Base-by-base conservation (phyloP, 805 yeast genomes). In the Lipomyces sp. region DNA sequence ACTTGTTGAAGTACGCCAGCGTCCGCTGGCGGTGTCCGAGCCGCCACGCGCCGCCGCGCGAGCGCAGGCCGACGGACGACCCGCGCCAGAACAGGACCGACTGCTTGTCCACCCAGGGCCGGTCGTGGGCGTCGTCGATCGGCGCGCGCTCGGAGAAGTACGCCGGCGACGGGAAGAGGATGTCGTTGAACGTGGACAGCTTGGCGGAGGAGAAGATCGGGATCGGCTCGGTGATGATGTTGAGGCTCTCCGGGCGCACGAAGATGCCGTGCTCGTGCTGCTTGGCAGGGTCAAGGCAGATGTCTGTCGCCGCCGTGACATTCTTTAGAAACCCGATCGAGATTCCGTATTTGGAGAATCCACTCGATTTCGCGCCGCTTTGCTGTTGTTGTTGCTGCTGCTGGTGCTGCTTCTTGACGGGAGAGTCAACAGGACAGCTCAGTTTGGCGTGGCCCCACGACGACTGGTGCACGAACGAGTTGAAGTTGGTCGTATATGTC, bases 171-270 rank as follows among this genome's bases (percentile, higher is more conserved):
- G 62, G 62, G 26, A 39, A 59, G 13, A 59, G 29, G 31, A 59
- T 58, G 46, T 59, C 62, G 21, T 51, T 46, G 39, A 55, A 59
- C 10, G 60, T 37, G 10, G 57, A 50, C 11, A 58, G 31, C 42
- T 59, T 59, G 43, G 56, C 40, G 22, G 56, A 58, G 16, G 62
- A 59, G 28, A 59, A 59, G 11, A 59, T 56, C 11, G 62, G 62
- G 18, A 59, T 44, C 14, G 53, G 43, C 16, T 58, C 58, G 1
- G 60, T 45, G 19, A 48, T 47, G n/a, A 54, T 31, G 18, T 47
- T 45, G 44, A 59, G 45, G 2, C 47, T 23, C 37, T 52, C 59
- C 4, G 62, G 62, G 3, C 61, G 55, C 18, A 53, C 57, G 29
- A 59, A 44, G 19, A 54, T 29, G 1, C 62, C 62, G 34, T 59